phyloP scores from a whole-genome alignment of 2,329 filamentous ascomycete genomes.

The Fusarium phyllophilum region DNA sequence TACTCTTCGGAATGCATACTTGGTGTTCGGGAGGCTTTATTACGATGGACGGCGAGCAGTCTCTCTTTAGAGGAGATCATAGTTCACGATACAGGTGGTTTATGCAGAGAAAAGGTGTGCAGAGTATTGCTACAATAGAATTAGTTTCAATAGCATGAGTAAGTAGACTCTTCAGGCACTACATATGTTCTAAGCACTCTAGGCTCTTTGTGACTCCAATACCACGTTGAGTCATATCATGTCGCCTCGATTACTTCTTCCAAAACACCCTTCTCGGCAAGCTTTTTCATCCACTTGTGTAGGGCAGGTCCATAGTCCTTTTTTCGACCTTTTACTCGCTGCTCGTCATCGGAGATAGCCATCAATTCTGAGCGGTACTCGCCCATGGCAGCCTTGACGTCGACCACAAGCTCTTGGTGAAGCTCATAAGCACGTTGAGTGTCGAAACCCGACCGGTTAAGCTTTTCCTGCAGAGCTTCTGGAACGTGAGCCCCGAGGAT shows the following conservation, averaged over 20 bases:
- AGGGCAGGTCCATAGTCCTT: constrained; percentile 77
- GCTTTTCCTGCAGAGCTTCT: constrained; percentile 16
- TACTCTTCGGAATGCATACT: constrained; percentile 3
- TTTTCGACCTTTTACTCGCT: constrained; percentile 64
- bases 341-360: constrained; percentile 58
- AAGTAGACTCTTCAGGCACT: background rate
- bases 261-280: constrained; percentile 74
- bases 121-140: constrained; percentile 1
- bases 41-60: background rate
- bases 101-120: background rate
- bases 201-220: background rate
- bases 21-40: constrained; percentile 2
- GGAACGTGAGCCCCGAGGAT: constrained; percentile 39
- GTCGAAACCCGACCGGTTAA: constrained; percentile 16
- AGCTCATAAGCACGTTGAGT: constrained; percentile 48
- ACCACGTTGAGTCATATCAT: background rate
- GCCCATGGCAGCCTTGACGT: constrained; percentile 55
- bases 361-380: constrained; percentile 61
- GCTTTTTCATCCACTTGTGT: constrained; percentile 73
- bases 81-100: background rate
- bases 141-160: constrained; percentile 9
- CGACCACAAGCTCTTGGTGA: constrained; percentile 52
- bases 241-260: constrained; percentile 51
- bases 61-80: background rate
- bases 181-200: background rate